These are phyloP conservation scores for Termitomyces sp. DNA, from an alignment of 768 basidiomycete genomes.

Conservation along the genomic window DNA sequence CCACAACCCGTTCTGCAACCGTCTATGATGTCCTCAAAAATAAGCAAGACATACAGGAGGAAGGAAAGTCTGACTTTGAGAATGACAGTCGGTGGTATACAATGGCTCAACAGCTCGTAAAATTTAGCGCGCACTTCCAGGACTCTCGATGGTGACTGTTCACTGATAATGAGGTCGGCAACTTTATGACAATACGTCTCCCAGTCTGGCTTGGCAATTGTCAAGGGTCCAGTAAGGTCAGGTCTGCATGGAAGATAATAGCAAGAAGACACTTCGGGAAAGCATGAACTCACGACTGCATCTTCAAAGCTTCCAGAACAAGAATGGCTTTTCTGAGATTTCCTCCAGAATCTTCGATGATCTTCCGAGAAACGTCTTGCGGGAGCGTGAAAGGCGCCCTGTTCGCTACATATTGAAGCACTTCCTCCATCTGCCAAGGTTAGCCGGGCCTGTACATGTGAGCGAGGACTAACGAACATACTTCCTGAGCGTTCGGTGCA, in stretches of 20 bases:
- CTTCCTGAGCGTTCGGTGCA: conserved; percentile 76
- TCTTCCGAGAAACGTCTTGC: conserved; percentile 63
- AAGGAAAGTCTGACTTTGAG: conserved; percentile 60
- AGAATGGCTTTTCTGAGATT: conserved; percentile 94
- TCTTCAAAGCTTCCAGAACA: conserved; percentile 91
- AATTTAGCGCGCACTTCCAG: conserved; percentile 91
- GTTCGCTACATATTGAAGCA: conserved; percentile 74
- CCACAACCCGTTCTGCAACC: conserved; percentile 81
- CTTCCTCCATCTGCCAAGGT: conserved; percentile 62
- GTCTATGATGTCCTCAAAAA: conserved; percentile 46
- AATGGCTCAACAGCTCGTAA: conserved; percentile 94
- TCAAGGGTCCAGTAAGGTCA: conserved; percentile 72
- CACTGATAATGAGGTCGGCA: conserved; percentile 81
- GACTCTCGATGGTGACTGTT: conserved; percentile 84
- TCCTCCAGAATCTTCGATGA: conserved; percentile 76
- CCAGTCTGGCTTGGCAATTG: conserved; percentile 98
- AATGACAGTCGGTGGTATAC: conserved; percentile 90
- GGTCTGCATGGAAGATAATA: conserved; percentile 39
- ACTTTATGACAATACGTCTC: conserved; percentile 94
- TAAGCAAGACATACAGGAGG: neutral
- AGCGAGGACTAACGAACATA: conserved; percentile 20
- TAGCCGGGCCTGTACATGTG: neutral
- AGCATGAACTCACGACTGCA: conserved; percentile 73
- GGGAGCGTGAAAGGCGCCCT: conserved; percentile 82
- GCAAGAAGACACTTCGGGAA: neutral